Evolutionary conservation across 2,329 filamentous ascomycete genomes (phyloP).

Genomic region (Macroventuria anomochaeta): DNA sequence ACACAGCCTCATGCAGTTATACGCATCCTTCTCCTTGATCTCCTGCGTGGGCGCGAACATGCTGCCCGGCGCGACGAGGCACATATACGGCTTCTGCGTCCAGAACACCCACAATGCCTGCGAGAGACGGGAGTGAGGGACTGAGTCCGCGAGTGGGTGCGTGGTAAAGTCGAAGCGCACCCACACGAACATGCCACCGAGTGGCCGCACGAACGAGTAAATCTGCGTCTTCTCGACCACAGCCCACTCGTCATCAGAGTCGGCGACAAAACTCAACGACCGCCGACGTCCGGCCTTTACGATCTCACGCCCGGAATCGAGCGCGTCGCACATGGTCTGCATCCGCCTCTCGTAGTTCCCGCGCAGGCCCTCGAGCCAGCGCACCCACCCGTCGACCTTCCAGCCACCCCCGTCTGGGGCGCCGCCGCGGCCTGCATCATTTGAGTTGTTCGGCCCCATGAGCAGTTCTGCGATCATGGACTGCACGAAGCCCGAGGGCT

Average conservation of each 20-base stretch:
- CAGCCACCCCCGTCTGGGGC: slow-evolving; percentile 67
- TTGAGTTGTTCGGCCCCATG: slow-evolving; percentile 70
- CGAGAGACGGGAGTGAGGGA: slow-evolving; percentile 64
- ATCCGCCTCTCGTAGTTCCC: slow-evolving; percentile 86
- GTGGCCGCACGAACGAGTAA: slow-evolving; percentile 78
- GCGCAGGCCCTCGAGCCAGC: slow-evolving; percentile 85
- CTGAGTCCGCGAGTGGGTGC: slow-evolving; percentile 70
- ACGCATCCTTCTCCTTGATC: slow-evolving; percentile 65
- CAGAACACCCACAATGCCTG: slow-evolving; percentile 74
- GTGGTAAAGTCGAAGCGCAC: slow-evolving; percentile 71
- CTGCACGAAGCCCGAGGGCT: slow-evolving; percentile 90
- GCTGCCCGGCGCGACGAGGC: slow-evolving; percentile 72
- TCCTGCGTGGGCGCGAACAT: slow-evolving; percentile 75
- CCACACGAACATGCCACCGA: slow-evolving; percentile 94
- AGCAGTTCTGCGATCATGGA: slow-evolving; percentile 78
- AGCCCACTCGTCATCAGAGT: slow-evolving; percentile 68
- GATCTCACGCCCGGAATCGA: slow-evolving; percentile 72
- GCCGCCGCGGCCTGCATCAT: slow-evolving; percentile 55
- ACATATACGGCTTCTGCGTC: slow-evolving; percentile 71
- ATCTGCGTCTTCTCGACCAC: slow-evolving; percentile 76
- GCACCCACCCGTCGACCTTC: slow-evolving; percentile 85
- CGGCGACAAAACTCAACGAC: slow-evolving; percentile 41
- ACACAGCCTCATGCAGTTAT: slow-evolving; percentile 78
- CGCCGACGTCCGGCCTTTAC: slow-evolving; percentile 65
- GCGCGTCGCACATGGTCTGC: slow-evolving; percentile 74